Base-by-base conservation (phyloP, 2,329 filamentous ascomycete species). In the Parastagonospora nodorum region DNA sequence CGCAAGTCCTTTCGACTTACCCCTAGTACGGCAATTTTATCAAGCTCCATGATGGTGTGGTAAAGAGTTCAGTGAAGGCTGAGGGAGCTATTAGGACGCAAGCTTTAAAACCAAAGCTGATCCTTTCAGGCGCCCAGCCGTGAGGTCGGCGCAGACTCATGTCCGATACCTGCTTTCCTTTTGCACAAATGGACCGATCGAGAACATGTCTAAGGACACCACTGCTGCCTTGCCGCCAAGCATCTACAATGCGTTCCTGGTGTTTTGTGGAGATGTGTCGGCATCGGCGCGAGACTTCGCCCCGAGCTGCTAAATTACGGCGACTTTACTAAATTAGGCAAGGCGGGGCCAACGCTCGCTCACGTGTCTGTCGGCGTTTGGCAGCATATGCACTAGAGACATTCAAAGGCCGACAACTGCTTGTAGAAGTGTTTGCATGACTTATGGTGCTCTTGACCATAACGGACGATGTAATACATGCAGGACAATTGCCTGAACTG, bases 11-110 rank as follows among this genome's bases (percentile, higher is more conserved):
- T 1, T 11, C 5, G 8, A 57, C 62, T 29, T 66, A 72, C 69
- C 14, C 71, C 71, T 11, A 73, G 58, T n/a, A 74, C 61, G 8
- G 63, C 63, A 32, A 74, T 67, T 39, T 64, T 68, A 40, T 70
- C 72, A n/a, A 73, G 49, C 32, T 72, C 59, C 69, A 72, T 74
- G 27, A 40, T 19, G 19, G 15, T 29, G 27, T 12, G 14, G 19
- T 5, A 5, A 5, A 24, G 19, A 5, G 3, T 24, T 24, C 19
- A 5, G 19, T 24, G 19, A 24, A 24, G 16, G 27, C 38, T 33
- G 9, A 11, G 11, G n/a, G 33, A 14, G 10, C 28, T 7, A 19
- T 33, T 31, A 27, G 15, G 33, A 15, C 5, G 14, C 31, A 33
- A 33, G 31, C 19, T n/a, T n/a, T n/a, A n/a, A n/a, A n/a, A n/a